A percentile compares a stretch with the other conserved stretches of the same genome.
phyloP scores from a whole-genome alignment of 2,329 filamentous ascomycete species.

The Trichoderma sp. region DNA sequence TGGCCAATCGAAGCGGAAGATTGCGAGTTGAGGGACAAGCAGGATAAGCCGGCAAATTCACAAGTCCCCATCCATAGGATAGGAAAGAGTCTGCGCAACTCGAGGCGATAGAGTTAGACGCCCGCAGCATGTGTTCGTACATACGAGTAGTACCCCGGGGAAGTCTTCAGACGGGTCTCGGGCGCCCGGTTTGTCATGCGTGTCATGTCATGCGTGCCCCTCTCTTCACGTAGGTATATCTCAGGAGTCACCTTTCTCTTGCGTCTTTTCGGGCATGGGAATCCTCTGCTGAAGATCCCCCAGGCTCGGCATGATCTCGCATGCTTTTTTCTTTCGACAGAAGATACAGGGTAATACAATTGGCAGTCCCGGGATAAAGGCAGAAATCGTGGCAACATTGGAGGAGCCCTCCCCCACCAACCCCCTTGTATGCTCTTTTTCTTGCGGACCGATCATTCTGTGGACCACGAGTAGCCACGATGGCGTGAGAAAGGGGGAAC shows the following conservation, averaged over 20 bases:
- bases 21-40: not conserved
- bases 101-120: not conserved
- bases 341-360: not conserved
- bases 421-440: not conserved
- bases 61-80: not conserved
- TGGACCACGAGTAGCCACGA: not conserved
- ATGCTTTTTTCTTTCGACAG: not conserved
- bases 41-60: not conserved
- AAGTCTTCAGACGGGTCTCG: not conserved
- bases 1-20: not conserved
- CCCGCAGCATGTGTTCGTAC: not conserved
- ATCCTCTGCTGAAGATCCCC: not conserved
- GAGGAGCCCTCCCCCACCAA: not conserved
- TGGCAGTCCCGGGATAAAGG: too few relatives aligned
- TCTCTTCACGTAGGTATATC: not conserved
- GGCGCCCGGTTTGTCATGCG: constrained; percentile 6
- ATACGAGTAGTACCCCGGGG: not conserved
- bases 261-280: not conserved
- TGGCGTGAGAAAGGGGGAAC: not conserved
- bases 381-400: not conserved
- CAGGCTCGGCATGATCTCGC: not conserved
- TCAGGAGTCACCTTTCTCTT: not conserved
- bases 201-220: not conserved
- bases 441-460: not conserved
- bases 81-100: not conserved